These are phyloP conservation scores for Amphicarpaea edgeworthii DNA, from an alignment of 306 rosid species.

Conservation along the genomic window DNA sequence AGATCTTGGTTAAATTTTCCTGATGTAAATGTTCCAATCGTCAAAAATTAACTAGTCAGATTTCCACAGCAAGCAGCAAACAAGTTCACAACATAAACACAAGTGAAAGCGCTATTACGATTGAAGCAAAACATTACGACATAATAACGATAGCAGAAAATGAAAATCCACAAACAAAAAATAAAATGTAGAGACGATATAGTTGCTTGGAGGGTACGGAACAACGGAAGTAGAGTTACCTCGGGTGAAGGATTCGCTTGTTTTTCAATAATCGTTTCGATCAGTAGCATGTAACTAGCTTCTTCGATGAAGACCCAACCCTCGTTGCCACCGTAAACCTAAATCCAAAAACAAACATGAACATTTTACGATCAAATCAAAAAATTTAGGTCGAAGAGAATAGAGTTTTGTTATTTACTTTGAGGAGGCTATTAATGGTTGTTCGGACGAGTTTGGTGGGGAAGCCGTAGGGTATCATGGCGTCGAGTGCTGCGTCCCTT, in stretches of 20 bases:
- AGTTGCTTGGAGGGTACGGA: slow-evolving; percentile 21
- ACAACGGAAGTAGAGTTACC: background rate
- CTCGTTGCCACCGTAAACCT: slow-evolving; percentile 58
- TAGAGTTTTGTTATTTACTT: slow-evolving; percentile 20
- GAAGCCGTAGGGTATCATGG: slow-evolving; percentile 60
- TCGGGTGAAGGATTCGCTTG: background rate
- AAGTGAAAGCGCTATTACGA: background rate
- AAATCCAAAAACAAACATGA: background rate
- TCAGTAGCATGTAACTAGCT: slow-evolving; percentile 51
- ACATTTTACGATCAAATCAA: background rate
- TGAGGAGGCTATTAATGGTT: slow-evolving; percentile 51
- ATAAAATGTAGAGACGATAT: background rate
- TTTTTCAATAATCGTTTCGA: slow-evolving; percentile 54
- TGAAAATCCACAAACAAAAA: background rate
- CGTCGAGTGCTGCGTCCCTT: slow-evolving; percentile 69
- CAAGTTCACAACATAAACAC: background rate
- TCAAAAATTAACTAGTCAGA: too few species aligned
- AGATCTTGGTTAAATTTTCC: background rate
- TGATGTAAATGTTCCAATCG: background rate
- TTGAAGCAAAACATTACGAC: background rate
- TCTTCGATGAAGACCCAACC: slow-evolving; percentile 73
- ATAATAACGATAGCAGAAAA: background rate
- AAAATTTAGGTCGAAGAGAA: background rate
- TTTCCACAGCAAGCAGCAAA: too few species aligned
- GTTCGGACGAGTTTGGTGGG: slow-evolving; percentile 35